Percentiles rank a stretch among this genome's conserved stretches.
Evolutionary conservation across 441 rosid species (phyloP).

Genomic region (Erodium chrysanthum): DNA sequence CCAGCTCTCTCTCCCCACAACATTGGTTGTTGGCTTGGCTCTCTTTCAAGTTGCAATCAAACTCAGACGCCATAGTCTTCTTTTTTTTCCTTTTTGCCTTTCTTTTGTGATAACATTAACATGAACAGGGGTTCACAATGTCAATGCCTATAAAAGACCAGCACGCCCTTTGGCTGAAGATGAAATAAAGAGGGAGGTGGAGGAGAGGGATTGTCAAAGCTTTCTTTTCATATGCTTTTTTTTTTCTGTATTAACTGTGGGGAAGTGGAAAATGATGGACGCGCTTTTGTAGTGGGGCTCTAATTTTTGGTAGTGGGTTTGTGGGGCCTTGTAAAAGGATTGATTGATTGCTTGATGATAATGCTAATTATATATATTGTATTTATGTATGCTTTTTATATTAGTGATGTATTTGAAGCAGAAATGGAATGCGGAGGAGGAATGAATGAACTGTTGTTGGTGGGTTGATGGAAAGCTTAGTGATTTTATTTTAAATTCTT

Average conservation of each 20-base stretch:
- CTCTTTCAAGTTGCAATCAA: constrained; percentile 31
- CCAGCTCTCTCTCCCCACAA: neutral
- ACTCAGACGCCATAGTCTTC: constrained; percentile 47
- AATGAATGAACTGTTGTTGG: neutral
- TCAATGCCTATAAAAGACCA: constrained; percentile 31
- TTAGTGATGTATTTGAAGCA: constrained; percentile 13
- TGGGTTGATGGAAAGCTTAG: neutral
- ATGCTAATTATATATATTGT: constrained; percentile 16
- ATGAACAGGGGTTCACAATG: constrained; percentile 32
- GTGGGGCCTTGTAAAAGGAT: constrained; percentile 52
- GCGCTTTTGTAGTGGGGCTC: constrained; percentile 41
- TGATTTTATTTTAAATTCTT: neutral
- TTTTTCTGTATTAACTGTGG: constrained; percentile 30
- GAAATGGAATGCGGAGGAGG: neutral
- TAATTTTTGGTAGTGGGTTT: constrained; percentile 45
- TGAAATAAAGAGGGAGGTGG: constrained; percentile 26
- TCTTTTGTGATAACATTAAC: constrained; percentile 9
- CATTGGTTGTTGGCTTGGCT: constrained; percentile 1
- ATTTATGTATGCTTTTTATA: constrained; percentile 20
- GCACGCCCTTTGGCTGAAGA: constrained; percentile 32
- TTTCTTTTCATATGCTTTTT: constrained; percentile 35
- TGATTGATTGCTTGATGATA: neutral
- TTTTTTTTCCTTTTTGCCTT: constrained; percentile 16
- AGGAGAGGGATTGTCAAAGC: constrained; percentile 36
- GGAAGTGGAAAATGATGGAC: constrained; percentile 55